Conservation (phyloP, 306 rosid species). For the Cyclanthera cordifolia region DNA sequence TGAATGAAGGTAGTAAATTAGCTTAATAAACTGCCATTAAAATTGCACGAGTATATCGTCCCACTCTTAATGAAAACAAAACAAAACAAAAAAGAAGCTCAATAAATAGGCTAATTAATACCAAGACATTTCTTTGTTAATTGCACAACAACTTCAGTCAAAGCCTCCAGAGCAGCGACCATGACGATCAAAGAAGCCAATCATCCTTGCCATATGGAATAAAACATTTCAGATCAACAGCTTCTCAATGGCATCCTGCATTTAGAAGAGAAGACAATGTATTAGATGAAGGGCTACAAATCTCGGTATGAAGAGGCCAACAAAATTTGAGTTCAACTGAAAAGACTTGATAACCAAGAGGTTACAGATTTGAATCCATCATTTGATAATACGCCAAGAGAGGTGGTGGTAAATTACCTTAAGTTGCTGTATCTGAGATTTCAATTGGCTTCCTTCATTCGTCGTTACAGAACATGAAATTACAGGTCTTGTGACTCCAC, state of each 20-base stretch:
- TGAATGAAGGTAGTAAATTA: background rate
- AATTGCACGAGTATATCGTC: slow-evolving; percentile 10
- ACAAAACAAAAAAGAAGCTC: no score
- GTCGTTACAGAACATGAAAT: slow-evolving; percentile 82
- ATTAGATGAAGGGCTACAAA: background rate
- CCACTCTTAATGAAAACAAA: slow-evolving; percentile 9
- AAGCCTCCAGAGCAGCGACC: slow-evolving; percentile 66
- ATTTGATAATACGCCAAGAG: no score
- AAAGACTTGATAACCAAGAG: no score
- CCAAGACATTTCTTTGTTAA: background rate
- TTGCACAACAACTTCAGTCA: slow-evolving; percentile 42
- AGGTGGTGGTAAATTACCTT: slow-evolving; percentile 34
- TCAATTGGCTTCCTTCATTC: slow-evolving; percentile 89
- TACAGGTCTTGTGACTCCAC: slow-evolving; percentile 87
- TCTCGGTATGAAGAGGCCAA: background rate
- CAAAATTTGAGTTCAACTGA: no score
- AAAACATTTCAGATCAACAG: slow-evolving; percentile 47
- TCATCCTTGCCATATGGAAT: slow-evolving; percentile 37
- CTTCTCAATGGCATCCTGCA: slow-evolving; percentile 95
- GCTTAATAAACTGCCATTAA: slow-evolving; percentile 5
- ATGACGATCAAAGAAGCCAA: slow-evolving; percentile 63
- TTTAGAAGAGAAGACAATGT: background rate
- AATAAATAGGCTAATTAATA: slow-evolving; percentile 10
- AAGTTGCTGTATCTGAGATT: slow-evolving; percentile 73
- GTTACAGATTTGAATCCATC: no score